Evolutionary conservation across 306 rosid species (phyloP).

Genomic region (Delonix regia): DNA sequence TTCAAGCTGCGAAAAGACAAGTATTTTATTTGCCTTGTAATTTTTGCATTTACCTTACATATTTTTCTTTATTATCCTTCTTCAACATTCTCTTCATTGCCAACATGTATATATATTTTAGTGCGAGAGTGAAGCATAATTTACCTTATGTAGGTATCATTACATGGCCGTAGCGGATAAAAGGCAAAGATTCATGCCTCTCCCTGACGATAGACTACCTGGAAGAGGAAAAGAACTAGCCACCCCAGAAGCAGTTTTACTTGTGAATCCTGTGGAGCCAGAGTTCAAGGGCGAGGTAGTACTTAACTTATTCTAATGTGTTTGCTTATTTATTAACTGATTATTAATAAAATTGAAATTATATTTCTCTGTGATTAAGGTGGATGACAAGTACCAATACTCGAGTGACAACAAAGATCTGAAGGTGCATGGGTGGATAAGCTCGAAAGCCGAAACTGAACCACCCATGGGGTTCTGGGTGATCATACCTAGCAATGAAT

Average conservation of each 20-base stretch:
- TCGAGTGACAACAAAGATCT: constrained; percentile 69
- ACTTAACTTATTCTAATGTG: neutral
- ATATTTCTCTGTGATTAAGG: constrained; percentile 39
- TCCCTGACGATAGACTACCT: constrained; percentile 63
- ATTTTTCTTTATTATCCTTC: neutral
- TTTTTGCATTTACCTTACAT: neutral
- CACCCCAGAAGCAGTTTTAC: constrained; percentile 78
- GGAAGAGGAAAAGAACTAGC: constrained; percentile 58
- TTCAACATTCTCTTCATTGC: too few species aligned
- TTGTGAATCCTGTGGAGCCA: constrained; percentile 70
- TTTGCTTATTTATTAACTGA: neutral
- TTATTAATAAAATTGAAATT: neutral
- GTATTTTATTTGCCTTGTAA: constrained; percentile 34
- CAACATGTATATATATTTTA: neutral
- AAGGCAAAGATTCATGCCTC: constrained; percentile 80
- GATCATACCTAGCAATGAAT: constrained; percentile 74
- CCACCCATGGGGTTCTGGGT: constrained; percentile 78
- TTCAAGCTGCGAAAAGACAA: constrained; percentile 77
- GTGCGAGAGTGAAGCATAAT: neutral
- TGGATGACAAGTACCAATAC: constrained; percentile 91
- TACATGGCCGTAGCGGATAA: constrained; percentile 68
- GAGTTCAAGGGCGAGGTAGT: constrained; percentile 68
- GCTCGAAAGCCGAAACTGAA: constrained; percentile 37
- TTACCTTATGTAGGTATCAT: constrained; percentile 51
- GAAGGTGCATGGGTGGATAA: constrained; percentile 86